A percentile compares a stretch with the other conserved stretches of the same genome.
Conservation (phyloP, 768 basidiomycete species). For the Suillus ampliporus region DNA sequence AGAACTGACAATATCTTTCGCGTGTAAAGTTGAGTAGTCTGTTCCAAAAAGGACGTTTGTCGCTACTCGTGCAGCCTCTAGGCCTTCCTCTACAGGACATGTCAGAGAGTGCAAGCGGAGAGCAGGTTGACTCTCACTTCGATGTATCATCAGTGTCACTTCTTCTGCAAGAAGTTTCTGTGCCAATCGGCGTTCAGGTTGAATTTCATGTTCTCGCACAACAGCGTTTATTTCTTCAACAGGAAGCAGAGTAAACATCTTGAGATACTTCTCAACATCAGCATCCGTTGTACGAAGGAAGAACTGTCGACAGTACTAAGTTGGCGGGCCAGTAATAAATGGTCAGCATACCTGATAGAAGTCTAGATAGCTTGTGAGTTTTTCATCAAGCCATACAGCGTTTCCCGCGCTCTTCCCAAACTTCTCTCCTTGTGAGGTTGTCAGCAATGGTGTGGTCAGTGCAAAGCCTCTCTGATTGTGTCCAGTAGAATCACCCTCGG, state of each 20-base stretch:
- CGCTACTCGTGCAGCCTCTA: constrained; percentile 48
- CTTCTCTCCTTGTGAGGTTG: constrained; percentile 89
- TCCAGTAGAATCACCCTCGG: constrained; percentile 19
- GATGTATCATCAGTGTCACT: constrained; percentile 65
- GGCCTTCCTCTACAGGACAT: constrained; percentile 40
- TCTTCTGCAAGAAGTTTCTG: constrained; percentile 61
- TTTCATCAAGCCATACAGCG: constrained; percentile 86
- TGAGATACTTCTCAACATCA: constrained; percentile 81
- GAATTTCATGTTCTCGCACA: constrained; percentile 64
- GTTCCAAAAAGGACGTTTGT: constrained; percentile 52
- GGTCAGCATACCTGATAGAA: constrained; percentile 84
- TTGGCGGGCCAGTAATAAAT: neutral
- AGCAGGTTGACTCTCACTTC: constrained; percentile 42
- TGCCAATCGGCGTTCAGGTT: constrained; percentile 49
- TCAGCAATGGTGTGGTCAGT: constrained; percentile 92
- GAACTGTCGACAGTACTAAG: constrained; percentile 60
- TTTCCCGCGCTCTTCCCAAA: constrained; percentile 98
- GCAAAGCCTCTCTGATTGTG: constrained; percentile 63
- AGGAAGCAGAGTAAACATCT: constrained; percentile 81
- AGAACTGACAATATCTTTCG: constrained; percentile 62
- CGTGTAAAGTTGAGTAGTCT: constrained; percentile 47
- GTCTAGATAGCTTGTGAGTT: constrained; percentile 84
- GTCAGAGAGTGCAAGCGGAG: neutral
- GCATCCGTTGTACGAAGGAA: constrained; percentile 83
- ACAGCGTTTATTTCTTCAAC: constrained; percentile 59